Conservation (phyloP, 768 basidiomycete species). For the Hypholoma sublateritium region DNA sequence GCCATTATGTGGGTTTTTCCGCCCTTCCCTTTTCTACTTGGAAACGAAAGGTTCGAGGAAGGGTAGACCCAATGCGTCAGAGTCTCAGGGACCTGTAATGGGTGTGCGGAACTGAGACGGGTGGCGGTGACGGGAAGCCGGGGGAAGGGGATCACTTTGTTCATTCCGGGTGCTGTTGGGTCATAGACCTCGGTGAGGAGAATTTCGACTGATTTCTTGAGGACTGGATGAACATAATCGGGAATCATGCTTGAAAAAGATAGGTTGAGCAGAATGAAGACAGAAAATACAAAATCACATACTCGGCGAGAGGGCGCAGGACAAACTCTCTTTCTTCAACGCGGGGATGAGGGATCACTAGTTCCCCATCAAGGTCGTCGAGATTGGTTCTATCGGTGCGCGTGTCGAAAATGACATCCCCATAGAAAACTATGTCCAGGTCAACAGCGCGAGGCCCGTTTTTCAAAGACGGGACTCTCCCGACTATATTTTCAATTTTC, state of each 20-base stretch:
- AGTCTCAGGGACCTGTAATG: conserved; percentile 42
- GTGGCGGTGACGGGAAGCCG: conserved; percentile 38
- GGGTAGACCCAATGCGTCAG: conserved; percentile 51
- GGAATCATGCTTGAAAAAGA: conserved; percentile 70
- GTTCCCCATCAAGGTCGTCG: conserved; percentile 61
- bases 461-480: conserved; percentile 73
- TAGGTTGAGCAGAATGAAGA: background rate
- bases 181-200: conserved; percentile 45
- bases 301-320: conserved; percentile 87
- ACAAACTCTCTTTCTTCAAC: conserved; percentile 90
- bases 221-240: conserved; percentile 62
- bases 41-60: background rate
- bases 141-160: conserved; percentile 77
- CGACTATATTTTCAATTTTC: conserved; percentile 68
- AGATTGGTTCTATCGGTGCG: conserved; percentile 39
- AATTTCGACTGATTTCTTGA: conserved; percentile 43
- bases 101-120: conserved; percentile 12
- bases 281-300: conserved; percentile 26
- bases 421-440: conserved; percentile 84
- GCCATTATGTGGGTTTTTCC: conserved; percentile 78
- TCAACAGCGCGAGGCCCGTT: conserved; percentile 92
- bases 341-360: conserved; percentile 84
- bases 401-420: conserved; percentile 57
- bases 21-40: conserved; percentile 6
- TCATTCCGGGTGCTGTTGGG: conserved; percentile 47